phyloP scores from a whole-genome alignment of 2,329 filamentous ascomycete species.

The Arthroderma uncinatum region DNA sequence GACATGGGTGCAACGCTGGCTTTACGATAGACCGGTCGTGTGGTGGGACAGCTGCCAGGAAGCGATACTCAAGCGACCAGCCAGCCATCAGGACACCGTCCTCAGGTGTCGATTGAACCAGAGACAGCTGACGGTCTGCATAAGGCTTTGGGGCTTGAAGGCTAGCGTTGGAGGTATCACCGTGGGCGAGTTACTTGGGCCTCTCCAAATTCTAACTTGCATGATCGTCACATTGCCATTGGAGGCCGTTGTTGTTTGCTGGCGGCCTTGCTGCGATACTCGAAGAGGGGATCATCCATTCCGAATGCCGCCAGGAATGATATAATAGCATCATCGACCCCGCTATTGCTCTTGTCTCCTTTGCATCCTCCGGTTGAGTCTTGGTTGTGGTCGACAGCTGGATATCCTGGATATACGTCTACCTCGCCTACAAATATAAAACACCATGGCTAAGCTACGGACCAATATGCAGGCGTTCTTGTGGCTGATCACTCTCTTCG shows the following conservation, averaged over 20 bases:
- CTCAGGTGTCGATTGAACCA: background rate
- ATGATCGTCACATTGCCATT: background rate
- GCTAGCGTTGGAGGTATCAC: background rate
- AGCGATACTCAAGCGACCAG: background rate
- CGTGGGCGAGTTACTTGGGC: background rate
- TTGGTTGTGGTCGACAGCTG: background rate
- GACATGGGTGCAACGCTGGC: constrained; percentile 1
- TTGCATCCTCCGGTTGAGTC: background rate
- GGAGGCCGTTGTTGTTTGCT: background rate
- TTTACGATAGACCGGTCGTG: background rate
- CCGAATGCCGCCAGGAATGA: background rate
- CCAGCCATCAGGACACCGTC: background rate
- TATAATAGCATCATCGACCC: background rate
- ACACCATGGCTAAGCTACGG: background rate
- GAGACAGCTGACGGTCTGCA: background rate
- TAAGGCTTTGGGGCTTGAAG: background rate
- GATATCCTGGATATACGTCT: background rate
- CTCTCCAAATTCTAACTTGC: background rate
- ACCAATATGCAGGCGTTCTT: background rate
- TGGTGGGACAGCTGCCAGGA: background rate
- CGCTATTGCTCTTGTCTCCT: background rate
- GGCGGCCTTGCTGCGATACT: background rate
- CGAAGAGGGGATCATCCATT: background rate
- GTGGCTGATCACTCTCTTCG: background rate
- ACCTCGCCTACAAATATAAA: background rate